A percentile compares a stretch with the other conserved stretches of the same genome.
Evolutionary conservation across 2,329 filamentous ascomycete genomes (phyloP).

Genomic region (Pseudocercospora cruenta): DNA sequence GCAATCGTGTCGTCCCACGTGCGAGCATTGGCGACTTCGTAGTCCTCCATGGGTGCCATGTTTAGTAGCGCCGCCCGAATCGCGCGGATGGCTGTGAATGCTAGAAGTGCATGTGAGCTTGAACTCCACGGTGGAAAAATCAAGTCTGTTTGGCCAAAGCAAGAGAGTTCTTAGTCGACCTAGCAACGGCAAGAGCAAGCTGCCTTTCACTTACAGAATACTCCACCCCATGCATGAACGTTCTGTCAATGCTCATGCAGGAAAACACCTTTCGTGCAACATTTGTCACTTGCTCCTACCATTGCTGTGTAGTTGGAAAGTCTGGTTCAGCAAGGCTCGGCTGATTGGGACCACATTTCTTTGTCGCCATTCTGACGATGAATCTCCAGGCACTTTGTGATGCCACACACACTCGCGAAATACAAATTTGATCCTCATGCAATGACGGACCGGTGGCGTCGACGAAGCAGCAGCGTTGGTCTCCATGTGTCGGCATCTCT

Average conservation of each 20-base stretch:
- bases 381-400: background rate
- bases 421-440: too few relatives aligned
- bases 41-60: slow-evolving; percentile 16
- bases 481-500: too few relatives aligned
- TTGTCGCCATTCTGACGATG: background rate
- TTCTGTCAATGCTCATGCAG: background rate
- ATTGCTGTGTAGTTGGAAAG: background rate
- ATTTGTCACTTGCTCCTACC: background rate
- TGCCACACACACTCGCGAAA: too few relatives aligned
- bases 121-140: background rate
- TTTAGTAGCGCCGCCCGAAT: background rate
- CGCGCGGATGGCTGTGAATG: background rate
- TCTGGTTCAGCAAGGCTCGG: too few relatives aligned
- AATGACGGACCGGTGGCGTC: too few relatives aligned
- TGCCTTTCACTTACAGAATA: background rate
- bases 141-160: background rate
- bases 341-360: too few relatives aligned
- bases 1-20: slow-evolving; percentile 24
- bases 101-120: background rate
- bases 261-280: background rate
- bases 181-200: background rate
- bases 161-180: background rate
- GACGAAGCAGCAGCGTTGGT: too few relatives aligned
- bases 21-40: slow-evolving; percentile 27
- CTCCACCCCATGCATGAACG: background rate